Evolutionary conservation across 2,329 filamentous ascomycete genomes (phyloP).

Genomic region (Botrytis hyacinthi): DNA sequence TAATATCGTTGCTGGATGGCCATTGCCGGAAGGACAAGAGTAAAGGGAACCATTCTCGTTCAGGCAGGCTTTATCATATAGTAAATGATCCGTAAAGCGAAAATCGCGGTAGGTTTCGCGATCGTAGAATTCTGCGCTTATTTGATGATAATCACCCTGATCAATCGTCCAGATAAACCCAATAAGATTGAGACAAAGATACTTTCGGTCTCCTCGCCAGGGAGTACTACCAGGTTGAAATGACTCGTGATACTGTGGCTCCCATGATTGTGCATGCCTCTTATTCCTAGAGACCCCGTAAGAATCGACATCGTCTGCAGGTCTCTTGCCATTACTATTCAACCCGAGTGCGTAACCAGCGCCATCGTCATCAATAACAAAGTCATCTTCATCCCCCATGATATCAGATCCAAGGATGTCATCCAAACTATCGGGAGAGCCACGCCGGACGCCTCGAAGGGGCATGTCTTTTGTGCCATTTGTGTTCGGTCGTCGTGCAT

Average conservation of each 20-base stretch:
- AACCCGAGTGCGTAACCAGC: slow-evolving; percentile 74
- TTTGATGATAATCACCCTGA: slow-evolving; percentile 88
- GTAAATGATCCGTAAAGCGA: slow-evolving; percentile 93
- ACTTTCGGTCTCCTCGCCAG: slow-evolving; percentile 91
- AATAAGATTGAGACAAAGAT: slow-evolving; percentile 88
- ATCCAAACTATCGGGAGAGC: slow-evolving; percentile 75
- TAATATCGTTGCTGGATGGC: slow-evolving; percentile 76
- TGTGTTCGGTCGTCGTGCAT: slow-evolving; percentile 54
- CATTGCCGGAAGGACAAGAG: slow-evolving; percentile 68
- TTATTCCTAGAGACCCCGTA: slow-evolving; percentile 44
- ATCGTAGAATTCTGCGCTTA: slow-evolving; percentile 97
- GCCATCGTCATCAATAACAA: slow-evolving; percentile 92
- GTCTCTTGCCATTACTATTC: slow-evolving; percentile 63
- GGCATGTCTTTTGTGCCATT: slow-evolving; percentile 56
- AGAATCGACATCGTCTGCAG: slow-evolving; percentile 47
- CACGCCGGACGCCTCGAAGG: slow-evolving; percentile 52
- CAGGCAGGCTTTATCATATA: slow-evolving; percentile 94
- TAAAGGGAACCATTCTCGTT: slow-evolving; percentile 83
- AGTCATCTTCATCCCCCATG: slow-evolving; percentile 61
- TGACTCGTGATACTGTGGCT: slow-evolving; percentile 71
- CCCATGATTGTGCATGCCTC: slow-evolving; percentile 35
- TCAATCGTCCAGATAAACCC: slow-evolving; percentile 97
- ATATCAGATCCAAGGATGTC: slow-evolving; percentile 69
- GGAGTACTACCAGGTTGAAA: slow-evolving; percentile 95
- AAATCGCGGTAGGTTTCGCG: slow-evolving; percentile 89